Evolutionary conservation across 2,329 filamentous ascomycete species (phyloP), one percentile per base, ranked within the genome.

Genomic region (Tolypocladium nubicola): DNA sequence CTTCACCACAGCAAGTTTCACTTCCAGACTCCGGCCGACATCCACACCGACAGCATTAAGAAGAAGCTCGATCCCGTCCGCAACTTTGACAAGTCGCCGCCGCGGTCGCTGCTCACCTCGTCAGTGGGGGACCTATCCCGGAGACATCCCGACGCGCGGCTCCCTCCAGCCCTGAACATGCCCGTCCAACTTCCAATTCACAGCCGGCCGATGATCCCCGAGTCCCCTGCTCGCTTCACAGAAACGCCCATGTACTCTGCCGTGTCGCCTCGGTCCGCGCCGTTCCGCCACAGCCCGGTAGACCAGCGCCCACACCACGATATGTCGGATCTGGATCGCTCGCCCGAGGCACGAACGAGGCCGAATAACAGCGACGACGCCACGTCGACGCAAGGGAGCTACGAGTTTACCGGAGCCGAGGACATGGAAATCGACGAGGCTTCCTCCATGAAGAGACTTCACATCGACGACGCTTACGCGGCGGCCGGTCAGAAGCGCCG

Each of bases 361-460:
- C 74, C 79, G 56, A 79, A 76, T 38, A 80, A 82, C 59, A 82
- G 79, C 57, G 80, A 82, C 53, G 80, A 80, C 57, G 73, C 72
- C 16, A 75, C 73, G 1, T 76, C 76, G 2, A 75, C 70, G 11
- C 74, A 76, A 50, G 73, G 74, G 10, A 75, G 72, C 60, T 77
- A 76, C 57, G 76, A 78, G 1, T 72, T 68, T 55, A 65, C 64
- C 40, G 64, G 63, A 1, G 62, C 62, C 21, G 73, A 76, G 21
- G 77, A 80, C n/a, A 73, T 71, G 64, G 78, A 80, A 1, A 78
- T 76, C 30, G 80, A 82, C 11, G 80, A 82, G 68, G 77, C 66
- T 66, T 76, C 61, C 62, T 79, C 63, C 64, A 75, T 79, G 66
- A 82, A 66, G 74, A 76, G 70, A 67, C 72, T 81, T 10, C 75